These are phyloP conservation scores for Naganishia antarctica DNA, from an alignment of 768 basidiomycete species.

Conservation along the genomic window DNA sequence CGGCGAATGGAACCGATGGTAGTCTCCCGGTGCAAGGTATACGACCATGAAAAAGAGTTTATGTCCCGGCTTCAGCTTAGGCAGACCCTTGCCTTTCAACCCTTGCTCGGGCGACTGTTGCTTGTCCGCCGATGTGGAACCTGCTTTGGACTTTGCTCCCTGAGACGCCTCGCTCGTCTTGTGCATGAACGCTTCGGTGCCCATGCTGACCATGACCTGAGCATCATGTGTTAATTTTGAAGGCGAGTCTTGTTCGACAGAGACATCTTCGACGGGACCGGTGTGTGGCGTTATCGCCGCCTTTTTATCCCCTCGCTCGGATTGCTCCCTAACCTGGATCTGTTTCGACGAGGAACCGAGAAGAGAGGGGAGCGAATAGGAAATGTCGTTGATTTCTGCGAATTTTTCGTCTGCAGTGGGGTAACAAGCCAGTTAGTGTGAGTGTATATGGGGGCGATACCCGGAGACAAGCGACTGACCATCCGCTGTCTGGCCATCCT, in stretches of 20 bases:
- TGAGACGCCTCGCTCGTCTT: not conserved
- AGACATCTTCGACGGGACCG: constrained; percentile 52
- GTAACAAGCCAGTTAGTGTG: not conserved
- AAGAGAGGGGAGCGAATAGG: constrained; percentile 86
- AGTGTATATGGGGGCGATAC: not conserved
- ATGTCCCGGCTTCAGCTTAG: constrained; percentile 64
- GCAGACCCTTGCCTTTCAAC: constrained; percentile 39
- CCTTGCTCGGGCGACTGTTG: not conserved
- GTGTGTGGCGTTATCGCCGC: constrained; percentile 40
- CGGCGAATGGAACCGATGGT: constrained; percentile 95
- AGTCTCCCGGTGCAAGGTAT: constrained; percentile 96
- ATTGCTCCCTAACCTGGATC: constrained; percentile 28
- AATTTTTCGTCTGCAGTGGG: constrained; percentile 66
- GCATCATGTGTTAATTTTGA: constrained; percentile 61
- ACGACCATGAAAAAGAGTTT: constrained; percentile 88
- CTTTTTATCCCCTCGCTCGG: not conserved
- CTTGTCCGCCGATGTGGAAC: not conserved
- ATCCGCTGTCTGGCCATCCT: constrained; percentile 51
- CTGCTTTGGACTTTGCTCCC: not conserved
- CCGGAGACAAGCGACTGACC: constrained; percentile 20
- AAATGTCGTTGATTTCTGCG: constrained; percentile 93
- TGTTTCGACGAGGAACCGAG: constrained; percentile 56
- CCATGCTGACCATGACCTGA: constrained; percentile 57
- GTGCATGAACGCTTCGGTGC: constrained; percentile 21
- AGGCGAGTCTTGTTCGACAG: constrained; percentile 29